phyloP scores from a whole-genome alignment of 2,329 filamentous ascomycete species.

The Monilinia polystroma region DNA sequence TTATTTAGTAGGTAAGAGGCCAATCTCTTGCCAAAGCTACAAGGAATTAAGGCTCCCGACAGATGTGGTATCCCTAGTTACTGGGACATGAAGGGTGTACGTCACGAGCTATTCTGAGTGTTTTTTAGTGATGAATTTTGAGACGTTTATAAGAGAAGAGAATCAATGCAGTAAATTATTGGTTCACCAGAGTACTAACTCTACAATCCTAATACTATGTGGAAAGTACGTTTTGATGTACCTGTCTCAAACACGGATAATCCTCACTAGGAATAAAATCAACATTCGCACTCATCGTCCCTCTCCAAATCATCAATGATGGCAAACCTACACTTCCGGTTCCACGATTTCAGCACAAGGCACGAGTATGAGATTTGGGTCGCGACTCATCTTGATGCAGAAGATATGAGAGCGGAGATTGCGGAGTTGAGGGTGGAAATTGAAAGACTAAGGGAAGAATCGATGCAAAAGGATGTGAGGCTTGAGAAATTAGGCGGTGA shows the following conservation, averaged over 20 bases:
- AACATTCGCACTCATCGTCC: too few species aligned
- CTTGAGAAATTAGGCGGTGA: background rate
- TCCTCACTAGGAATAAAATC: too few species aligned
- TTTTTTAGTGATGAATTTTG: background rate
- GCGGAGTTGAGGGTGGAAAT: background rate
- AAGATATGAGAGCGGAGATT: background rate
- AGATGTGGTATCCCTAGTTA: background rate
- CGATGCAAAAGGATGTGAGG: background rate
- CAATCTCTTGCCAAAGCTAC: background rate
- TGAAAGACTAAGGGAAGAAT: background rate
- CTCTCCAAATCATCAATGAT: background rate
- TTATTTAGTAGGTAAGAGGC: background rate
- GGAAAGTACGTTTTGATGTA: background rate
- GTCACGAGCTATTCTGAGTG: background rate
- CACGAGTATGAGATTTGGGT: background rate
- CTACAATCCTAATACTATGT: background rate
- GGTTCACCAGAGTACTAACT: background rate
- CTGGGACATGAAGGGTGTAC: background rate
- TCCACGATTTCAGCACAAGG: background rate
- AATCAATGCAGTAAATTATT: background rate
- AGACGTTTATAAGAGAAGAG: background rate
- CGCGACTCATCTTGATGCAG: background rate
- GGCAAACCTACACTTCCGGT: slow-evolving; percentile 3
- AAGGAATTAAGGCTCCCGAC: background rate
- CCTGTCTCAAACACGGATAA: too few species aligned